These are phyloP conservation scores for Phyllostachys edulis DNA, from an alignment of 176 grass and related monocot species.

Conservation along the genomic window DNA sequence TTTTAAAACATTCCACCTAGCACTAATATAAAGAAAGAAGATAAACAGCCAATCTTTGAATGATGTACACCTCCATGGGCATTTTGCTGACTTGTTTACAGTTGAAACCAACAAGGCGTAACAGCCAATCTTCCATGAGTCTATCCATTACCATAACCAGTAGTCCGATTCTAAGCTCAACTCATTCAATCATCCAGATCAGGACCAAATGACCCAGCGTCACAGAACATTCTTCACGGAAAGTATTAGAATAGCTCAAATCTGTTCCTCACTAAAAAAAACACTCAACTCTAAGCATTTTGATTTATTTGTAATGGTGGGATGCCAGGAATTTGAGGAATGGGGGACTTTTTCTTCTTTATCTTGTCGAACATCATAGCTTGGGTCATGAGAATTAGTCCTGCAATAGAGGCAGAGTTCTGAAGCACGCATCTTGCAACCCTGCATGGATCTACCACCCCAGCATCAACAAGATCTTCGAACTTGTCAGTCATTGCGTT, in stretches of 20 bases:
- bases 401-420: constrained; percentile 77
- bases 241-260: neutral
- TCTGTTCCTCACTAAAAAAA: neutral
- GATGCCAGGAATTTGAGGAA: constrained; percentile 68
- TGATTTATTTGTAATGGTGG: constrained; percentile 44
- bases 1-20: neutral
- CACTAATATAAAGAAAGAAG: neutral
- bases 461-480: constrained; percentile 72
- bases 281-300: neutral
- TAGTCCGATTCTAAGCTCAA: neutral
- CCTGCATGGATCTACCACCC: constrained; percentile 81
- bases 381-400: constrained; percentile 79
- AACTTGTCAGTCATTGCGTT: constrained; percentile 67
- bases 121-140: neutral
- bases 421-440: constrained; percentile 77
- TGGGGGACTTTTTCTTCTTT: constrained; percentile 63
- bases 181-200: neutral
- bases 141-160: neutral
- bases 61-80: neutral
- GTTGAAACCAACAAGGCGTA: neutral
- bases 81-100: neutral
- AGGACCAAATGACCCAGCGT: neutral
- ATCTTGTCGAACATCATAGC: constrained; percentile 79
- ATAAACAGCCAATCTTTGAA: neutral
- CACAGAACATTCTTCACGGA: neutral